phyloP scores from a whole-genome alignment of 352 stramenopile species.

The Globisporangium middletonii region DNA sequence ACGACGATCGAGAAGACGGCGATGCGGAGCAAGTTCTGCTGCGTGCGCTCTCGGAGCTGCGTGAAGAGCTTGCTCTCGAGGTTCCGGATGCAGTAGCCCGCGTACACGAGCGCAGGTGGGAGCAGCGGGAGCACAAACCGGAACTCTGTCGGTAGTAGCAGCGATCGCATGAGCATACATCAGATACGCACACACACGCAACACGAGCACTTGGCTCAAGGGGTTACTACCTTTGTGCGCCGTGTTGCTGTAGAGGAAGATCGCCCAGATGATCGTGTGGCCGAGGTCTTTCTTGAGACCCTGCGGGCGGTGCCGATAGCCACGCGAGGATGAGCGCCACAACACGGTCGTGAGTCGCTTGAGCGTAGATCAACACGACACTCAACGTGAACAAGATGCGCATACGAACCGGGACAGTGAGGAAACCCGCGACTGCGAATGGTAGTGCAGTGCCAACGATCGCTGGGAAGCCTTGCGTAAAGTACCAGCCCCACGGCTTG shows the following conservation, averaged over 20 bases:
- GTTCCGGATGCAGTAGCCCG: constrained; percentile 67
- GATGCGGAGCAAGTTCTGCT: constrained; percentile 47
- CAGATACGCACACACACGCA: too few relatives aligned
- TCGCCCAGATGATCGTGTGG: constrained; percentile 53
- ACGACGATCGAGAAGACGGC: constrained; percentile 47
- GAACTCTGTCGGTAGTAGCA: constrained; percentile 40
- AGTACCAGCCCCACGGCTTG: constrained; percentile 83
- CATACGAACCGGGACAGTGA: constrained; percentile 44
- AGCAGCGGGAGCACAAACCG: constrained; percentile 82
- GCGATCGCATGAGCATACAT: background rate
- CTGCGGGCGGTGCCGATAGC: constrained; percentile 12
- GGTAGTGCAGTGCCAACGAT: constrained; percentile 54
- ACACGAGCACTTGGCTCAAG: background rate
- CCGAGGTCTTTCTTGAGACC: constrained; percentile 60
- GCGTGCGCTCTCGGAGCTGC: constrained; percentile 43
- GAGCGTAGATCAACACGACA: too few relatives aligned
- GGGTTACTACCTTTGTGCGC: constrained; percentile 64
- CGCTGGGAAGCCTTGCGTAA: constrained; percentile 68
- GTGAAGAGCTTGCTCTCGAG: constrained; percentile 57
- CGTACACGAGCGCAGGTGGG: constrained; percentile 64
- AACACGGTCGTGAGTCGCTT: background rate
- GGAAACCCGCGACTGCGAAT: constrained; percentile 43
- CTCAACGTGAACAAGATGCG: too few relatives aligned
- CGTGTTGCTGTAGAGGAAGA: constrained; percentile 74
- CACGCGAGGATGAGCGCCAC: too few relatives aligned